Conservation (phyloP, 169 alveolate species). For the Plasmodium cynomolgi region DNA sequence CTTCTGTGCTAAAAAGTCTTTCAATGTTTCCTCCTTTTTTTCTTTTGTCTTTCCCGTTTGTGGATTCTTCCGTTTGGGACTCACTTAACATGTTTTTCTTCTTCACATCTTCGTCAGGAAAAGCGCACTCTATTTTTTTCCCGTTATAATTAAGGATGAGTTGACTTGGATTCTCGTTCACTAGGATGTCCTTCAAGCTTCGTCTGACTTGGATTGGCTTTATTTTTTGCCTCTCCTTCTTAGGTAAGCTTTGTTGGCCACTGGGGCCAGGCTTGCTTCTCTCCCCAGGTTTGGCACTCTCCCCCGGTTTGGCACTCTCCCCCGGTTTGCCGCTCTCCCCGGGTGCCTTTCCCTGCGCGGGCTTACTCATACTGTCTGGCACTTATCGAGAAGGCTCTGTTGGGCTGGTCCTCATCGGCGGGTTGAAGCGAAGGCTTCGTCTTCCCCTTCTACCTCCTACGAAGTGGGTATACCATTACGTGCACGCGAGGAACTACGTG, state of each 20-base stretch:
- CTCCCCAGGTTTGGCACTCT: not conserved
- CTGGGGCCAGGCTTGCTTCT: not conserved
- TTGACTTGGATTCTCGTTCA: constrained; percentile 21
- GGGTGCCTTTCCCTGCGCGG: not conserved
- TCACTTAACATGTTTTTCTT: not conserved
- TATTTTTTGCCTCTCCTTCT: constrained; percentile 12
- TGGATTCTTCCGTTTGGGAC: not conserved
- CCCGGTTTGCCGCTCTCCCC: not conserved
- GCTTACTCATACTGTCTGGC: not conserved
- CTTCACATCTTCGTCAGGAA: not conserved
- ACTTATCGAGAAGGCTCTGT: not conserved
- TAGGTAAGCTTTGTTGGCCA: not conserved
- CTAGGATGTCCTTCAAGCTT: constrained; percentile 47
- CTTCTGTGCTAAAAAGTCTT: not conserved
- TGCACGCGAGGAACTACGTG: not conserved
- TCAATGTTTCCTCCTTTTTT: not conserved
- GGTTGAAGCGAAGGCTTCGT: not conserved
- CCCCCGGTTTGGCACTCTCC: not conserved
- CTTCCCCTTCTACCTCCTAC: not conserved
- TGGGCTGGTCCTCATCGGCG: not conserved
- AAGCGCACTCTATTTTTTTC: constrained; percentile 12
- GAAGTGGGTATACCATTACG: not conserved
- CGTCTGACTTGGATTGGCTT: constrained; percentile 65
- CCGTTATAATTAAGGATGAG: constrained; percentile 46
- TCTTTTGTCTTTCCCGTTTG: not conserved